Evolutionary conservation across 306 rosid genomes (phyloP).

Genomic region (Quercus mongolica): DNA sequence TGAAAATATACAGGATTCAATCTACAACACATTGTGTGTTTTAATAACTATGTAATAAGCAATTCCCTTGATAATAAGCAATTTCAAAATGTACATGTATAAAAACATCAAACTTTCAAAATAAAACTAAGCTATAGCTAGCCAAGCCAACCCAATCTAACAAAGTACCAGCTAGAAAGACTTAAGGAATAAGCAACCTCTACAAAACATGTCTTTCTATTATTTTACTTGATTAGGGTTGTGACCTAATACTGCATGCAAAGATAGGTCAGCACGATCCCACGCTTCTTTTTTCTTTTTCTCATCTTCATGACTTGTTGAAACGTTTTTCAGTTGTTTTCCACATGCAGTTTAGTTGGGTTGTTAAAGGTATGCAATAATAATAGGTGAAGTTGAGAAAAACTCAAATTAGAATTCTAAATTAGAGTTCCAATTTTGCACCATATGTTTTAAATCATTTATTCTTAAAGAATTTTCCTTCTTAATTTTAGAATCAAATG

Average conservation of each 20-base stretch:
- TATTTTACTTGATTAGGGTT: neutral
- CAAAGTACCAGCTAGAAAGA: neutral
- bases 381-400: too few relatives aligned
- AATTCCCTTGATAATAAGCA: too few relatives aligned
- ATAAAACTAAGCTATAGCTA: neutral
- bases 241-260: neutral
- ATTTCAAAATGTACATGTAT: too few relatives aligned
- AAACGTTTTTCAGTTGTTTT: neutral
- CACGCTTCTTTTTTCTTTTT: neutral
- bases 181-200: neutral
- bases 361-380: neutral
- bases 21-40: too few relatives aligned
- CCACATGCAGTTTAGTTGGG: neutral
- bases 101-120: neutral
- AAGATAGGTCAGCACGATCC: neutral
- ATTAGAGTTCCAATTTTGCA: too few relatives aligned
- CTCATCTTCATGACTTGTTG: neutral
- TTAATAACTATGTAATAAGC: too few relatives aligned
- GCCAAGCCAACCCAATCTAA: neutral
- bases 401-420: too few relatives aligned
- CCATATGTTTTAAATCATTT: too few relatives aligned
- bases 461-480: too few relatives aligned
- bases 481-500: too few relatives aligned
- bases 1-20: too few relatives aligned
- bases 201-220: neutral